A percentile compares a stretch with the other conserved stretches of the same genome.
These are phyloP conservation scores for Escovopsis sp. DNA, from an alignment of 2,329 filamentous ascomycete species.

Conservation along the genomic window DNA sequence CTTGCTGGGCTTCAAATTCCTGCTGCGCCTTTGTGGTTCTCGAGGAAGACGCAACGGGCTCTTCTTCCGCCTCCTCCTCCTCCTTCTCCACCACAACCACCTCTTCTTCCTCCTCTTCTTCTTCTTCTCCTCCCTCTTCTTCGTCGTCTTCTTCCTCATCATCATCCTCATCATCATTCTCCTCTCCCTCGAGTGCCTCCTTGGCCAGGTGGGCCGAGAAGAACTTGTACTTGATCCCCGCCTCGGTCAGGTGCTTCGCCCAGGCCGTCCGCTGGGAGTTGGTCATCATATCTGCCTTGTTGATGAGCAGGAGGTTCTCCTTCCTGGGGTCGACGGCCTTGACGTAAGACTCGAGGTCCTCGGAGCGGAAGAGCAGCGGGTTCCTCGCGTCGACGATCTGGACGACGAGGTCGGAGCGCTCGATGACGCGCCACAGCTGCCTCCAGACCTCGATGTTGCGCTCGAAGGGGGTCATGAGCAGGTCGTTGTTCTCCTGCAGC, in stretches of 20 bases:
- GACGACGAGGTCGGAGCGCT: conserved; percentile 86
- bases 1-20: not conserved
- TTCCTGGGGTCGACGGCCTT: conserved; percentile 82
- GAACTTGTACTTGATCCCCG: conserved; percentile 81
- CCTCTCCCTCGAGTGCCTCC: conserved; percentile 64
- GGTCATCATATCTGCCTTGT: conserved; percentile 99
- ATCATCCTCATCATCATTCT: conserved; percentile 35
- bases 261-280: conserved; percentile 64
- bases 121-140: conserved; percentile 12
- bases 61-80: conserved; percentile 20
- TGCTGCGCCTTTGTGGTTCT: not conserved
- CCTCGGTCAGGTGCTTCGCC: conserved; percentile 71
- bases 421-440: conserved; percentile 94
- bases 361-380: conserved; percentile 82
- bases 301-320: conserved; percentile 82
- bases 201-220: conserved; percentile 91
- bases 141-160: conserved; percentile 10
- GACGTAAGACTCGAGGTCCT: conserved; percentile 86
- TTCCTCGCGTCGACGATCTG: conserved; percentile 98
- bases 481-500: conserved; percentile 80
- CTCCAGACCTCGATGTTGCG: conserved; percentile 95
- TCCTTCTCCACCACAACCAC: conserved; percentile 24
- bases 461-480: conserved; percentile 96
- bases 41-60: conserved; percentile 5
- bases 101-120: conserved; percentile 9